Base-by-base conservation (phyloP, 257 asterid species). In the Lycium ferocissimum region DNA sequence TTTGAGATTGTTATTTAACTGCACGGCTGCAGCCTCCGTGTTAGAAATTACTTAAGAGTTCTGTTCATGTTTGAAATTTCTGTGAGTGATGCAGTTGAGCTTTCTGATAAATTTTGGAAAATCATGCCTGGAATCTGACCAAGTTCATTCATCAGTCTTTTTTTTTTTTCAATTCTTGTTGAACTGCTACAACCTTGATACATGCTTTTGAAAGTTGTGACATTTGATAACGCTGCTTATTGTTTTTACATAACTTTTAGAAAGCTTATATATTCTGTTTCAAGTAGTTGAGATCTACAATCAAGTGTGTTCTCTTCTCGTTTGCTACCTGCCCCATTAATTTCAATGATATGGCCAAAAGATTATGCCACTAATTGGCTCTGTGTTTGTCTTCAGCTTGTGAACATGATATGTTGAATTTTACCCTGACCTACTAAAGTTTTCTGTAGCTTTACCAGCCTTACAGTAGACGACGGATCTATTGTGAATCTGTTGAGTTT, bases 381-480 rank as follows among this genome's bases (percentile, higher is more conserved):
- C 12, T 49, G 10, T 5, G 18, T 49, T 75, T 49, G 22, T 15
- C 58, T 49, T 75, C 45, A 75, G 22, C 81, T 75, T 51, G 81
- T 49, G 62, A 75, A 49, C 62, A 49, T 75, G 81, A 49, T 75
- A 22, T 26, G 62, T 51, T 75, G 81, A 75, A 75, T 75, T 49
- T 26, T 49, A 49, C 2, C 45, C 43, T 49, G 81, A 18, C 9
- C 73, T 0, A 53, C 33, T 76, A n/a, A 59, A 18, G 66, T 59
- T 59, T 59, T 59, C 33, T 59, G n/a, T 59, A 59, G 66, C 66
- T 59, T 18, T 59, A 59, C 26, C 66, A 59, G 33, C 66, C 66
- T 59, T 18, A 18, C 20, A 9, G 26, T 14, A 26, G 33, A 26
- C 66, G 53, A 78, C 49, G 53, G 66, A 2, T 53, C 66, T 78